Conservation (phyloP, 441 rosid genomes). For the Gossypium aridum region DNA sequence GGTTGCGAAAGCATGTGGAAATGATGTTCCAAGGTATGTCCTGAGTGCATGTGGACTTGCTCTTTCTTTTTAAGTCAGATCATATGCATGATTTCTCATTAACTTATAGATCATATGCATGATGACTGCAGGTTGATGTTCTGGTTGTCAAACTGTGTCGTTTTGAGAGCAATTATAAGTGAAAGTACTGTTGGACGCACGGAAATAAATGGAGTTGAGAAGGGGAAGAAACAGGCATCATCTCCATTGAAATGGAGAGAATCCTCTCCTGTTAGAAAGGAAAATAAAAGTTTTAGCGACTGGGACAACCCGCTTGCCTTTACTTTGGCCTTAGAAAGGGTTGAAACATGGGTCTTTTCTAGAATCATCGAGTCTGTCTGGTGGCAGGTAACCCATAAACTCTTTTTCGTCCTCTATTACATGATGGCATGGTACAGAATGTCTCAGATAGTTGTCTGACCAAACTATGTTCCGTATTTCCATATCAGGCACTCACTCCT, state of each 20-base stretch:
- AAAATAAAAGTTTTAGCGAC: constrained; percentile 30
- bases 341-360: constrained; percentile 94
- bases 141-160: constrained; percentile 86
- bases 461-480: constrained; percentile 21
- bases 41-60: neutral
- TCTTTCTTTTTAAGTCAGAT: neutral
- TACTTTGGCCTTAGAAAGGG: constrained; percentile 64
- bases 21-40: constrained; percentile 87
- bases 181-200: constrained; percentile 34
- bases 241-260: constrained; percentile 60
- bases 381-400: constrained; percentile 76
- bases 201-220: constrained; percentile 29
- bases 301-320: constrained; percentile 60
- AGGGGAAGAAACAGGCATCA: constrained; percentile 32
- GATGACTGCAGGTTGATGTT: constrained; percentile 68
- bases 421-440: neutral
- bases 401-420: neutral
- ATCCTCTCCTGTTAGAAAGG: constrained; percentile 34
- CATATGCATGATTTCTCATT: neutral
- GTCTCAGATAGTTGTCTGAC: neutral
- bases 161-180: constrained; percentile 64
- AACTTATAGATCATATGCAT: neutral
- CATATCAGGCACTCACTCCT: constrained; percentile 80
- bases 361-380: constrained; percentile 90
- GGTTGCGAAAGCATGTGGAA: constrained; percentile 93